Evolutionary conservation across 1,284 basidiomycete species (phyloP), one percentile per base, ranked within the genome.

Genomic region (Leccinum cinnamomeum): DNA sequence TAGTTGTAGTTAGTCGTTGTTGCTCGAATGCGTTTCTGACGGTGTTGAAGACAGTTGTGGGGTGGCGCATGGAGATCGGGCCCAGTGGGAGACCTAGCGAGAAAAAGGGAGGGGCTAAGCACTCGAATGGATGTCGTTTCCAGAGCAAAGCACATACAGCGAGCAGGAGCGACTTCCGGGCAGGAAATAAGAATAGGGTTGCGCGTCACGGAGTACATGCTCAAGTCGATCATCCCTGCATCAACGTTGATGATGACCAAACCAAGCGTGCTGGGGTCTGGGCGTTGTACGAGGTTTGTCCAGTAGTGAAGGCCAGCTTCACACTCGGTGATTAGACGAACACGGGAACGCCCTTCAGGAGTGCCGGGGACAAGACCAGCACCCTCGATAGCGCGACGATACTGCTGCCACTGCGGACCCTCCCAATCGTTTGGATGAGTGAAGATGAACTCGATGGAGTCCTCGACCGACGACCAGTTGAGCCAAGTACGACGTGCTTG

Each of bases 281-380:
- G n/a, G 6, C 25, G 16, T 30, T 16, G 25, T n/a, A 72, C 63
- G 8, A 79, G 72, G 53, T 73, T 76, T n/a, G 72, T 64, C 57
- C 81, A 82, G 61, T 76, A 83, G 62, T 83, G 76, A 5, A 83
- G 65, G 64, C 77, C 79, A 0, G 81, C 82, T 68, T 83, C 81
- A 4, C 81, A 82, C 65, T 83, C 81, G 0, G 79, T 81, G 37
- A 82, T 72, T 50, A 83, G 79, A 10, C 74, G 75, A 1, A 83
- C 62, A 2, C 77, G 76, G 0, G 67, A 59, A 58, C 20, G 7
- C 20, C 46, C 46, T 48, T 48, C 20, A 18, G 68, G 65, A 3
- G 62, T 69, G 23, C 41, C 4, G 7, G 59, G 66, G 7, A 78
- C 62, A 0, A 79, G 70, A 0, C 72, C 71, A 0, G 74, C 78